Percentiles rank a stretch among this genome's conserved stretches.
phyloP scores from a whole-genome alignment of 192 early-diverging fungal species.

The Jimgerdemannia lactiflua region DNA sequence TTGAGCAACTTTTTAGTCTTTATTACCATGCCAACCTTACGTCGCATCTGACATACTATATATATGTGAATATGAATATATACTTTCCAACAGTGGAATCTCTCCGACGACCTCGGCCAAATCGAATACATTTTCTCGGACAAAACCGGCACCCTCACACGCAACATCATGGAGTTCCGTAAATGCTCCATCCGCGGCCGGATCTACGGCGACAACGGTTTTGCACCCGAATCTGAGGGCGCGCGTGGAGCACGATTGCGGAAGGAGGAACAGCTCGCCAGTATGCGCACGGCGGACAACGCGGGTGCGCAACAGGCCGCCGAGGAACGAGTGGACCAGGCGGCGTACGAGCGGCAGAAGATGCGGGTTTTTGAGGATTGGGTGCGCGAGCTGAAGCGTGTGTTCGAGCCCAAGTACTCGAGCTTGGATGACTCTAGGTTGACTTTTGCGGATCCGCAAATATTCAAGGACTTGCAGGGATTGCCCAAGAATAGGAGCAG shows the following conservation, averaged over 20 bases:
- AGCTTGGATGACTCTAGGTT: slow-evolving; percentile 60
- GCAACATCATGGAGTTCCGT: slow-evolving; percentile 96
- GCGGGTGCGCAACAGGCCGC: slow-evolving; percentile 35
- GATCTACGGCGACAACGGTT: slow-evolving; percentile 78
- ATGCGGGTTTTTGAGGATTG: slow-evolving; percentile 52
- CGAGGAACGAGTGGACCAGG: slow-evolving; percentile 17
- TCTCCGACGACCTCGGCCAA: slow-evolving; percentile 95
- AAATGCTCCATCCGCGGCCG: slow-evolving; percentile 87
- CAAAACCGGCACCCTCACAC: slow-evolving; percentile 95
- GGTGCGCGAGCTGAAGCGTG: slow-evolving; percentile 49
- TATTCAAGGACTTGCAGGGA: slow-evolving; percentile 72
- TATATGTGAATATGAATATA: too few species aligned
- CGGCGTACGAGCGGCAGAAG: slow-evolving; percentile 21
- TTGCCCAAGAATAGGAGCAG: not conserved
- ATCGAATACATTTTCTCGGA: slow-evolving; percentile 97
- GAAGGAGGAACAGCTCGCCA: slow-evolving; percentile 48
- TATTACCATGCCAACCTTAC: slow-evolving; percentile 6
- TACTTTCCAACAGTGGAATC: slow-evolving; percentile 76
- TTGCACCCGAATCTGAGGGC: slow-evolving; percentile 62
- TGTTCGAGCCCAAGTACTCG: slow-evolving; percentile 66
- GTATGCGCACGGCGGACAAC: slow-evolving; percentile 35
- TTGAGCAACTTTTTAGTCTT: slow-evolving; percentile 12
- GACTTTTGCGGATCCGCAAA: slow-evolving; percentile 81
- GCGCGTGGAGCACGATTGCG: slow-evolving; percentile 38
- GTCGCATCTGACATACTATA: slow-evolving; percentile 27